phyloP scores from a whole-genome alignment of 306 rosid species.

The Prunus davidiana region DNA sequence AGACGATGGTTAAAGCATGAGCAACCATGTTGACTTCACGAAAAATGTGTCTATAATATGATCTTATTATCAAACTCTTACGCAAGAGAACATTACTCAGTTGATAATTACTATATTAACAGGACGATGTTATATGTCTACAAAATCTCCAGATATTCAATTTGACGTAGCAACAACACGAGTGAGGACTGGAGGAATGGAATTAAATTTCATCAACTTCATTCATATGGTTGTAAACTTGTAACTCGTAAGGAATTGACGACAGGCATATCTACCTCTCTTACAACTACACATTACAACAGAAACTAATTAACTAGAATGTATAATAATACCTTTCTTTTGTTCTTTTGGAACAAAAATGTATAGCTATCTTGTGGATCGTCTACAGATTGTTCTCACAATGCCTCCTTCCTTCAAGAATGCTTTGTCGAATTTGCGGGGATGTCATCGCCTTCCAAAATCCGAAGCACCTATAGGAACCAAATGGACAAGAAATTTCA shows the following conservation, averaged over 20 bases:
- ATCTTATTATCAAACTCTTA: not conserved
- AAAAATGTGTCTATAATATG: no score
- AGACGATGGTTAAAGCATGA: no score
- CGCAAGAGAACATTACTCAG: not conserved
- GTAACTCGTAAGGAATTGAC: not conserved
- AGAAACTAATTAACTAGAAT: not conserved
- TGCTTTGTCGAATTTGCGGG: slow-evolving; percentile 29
- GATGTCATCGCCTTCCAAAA: slow-evolving; percentile 81
- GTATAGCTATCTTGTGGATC: not conserved
- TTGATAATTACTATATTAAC: not conserved
- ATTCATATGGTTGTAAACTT: not conserved
- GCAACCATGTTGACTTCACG: no score
- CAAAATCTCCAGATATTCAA: not conserved
- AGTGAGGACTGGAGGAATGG: not conserved
- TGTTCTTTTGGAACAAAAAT: not conserved
- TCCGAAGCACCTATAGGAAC: slow-evolving; percentile 64
- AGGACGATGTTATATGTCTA: not conserved
- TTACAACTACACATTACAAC: not conserved
- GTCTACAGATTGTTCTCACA: not conserved
- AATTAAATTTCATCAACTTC: not conserved
- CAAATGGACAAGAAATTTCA: not conserved
- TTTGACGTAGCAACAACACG: not conserved
- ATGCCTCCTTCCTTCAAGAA: not conserved
- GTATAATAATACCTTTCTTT: not conserved
- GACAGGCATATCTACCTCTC: not conserved